Base-by-base conservation (phyloP, 1,139 yeast species). In the Magnusiomyces suaveolens region DNA sequence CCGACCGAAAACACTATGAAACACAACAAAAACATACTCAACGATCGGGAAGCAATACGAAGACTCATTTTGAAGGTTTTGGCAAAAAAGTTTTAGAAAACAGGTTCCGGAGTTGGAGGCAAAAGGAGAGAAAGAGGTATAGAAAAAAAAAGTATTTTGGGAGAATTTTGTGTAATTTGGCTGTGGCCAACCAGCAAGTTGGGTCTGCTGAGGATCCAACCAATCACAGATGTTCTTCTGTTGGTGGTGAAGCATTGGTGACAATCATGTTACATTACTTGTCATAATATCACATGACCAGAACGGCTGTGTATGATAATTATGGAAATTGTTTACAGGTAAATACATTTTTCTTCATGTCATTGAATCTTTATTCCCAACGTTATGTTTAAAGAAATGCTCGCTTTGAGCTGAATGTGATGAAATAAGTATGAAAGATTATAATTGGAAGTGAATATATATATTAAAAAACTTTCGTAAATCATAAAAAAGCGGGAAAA, bases 41-140 rank as follows among this genome's bases (percentile, higher is more conserved):
- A 55, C 55, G 60, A 52, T 55, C 64, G 60, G 51, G 66, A 54
- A 50, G 65, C 66, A 52, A 63, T 57, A 53, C 67, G 66, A 55
- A 63, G 65, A 61, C 66, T 63, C 66, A 63, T 64, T 54, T 48
- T 57, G 53, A 32, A 41, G 23, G 25, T 25, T 18, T 36, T 21
- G 43, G 20, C 10, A 6, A 29, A n/a, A n/a, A 36, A 29, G 26
- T 14, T 43, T n/a, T 8, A 18, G 38, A 16, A 18, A 26, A 25
- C 4, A 38, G 48, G n/a, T 48, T 23, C 44, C 32, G 51, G 32
- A 33, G 43, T 24, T 8, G 44, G 44, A 38, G 16, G 41, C 25
- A 16, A 36, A 16, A 48, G 44, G 18, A 36, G 33, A 14, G 33
- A 21, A 48, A 36, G 23, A 21, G 23, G 33, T 18, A 23, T 18